Evolutionary conservation across 1,139 yeast genomes (phyloP).

Genomic region (Geotrichum citri-aurantii): DNA sequence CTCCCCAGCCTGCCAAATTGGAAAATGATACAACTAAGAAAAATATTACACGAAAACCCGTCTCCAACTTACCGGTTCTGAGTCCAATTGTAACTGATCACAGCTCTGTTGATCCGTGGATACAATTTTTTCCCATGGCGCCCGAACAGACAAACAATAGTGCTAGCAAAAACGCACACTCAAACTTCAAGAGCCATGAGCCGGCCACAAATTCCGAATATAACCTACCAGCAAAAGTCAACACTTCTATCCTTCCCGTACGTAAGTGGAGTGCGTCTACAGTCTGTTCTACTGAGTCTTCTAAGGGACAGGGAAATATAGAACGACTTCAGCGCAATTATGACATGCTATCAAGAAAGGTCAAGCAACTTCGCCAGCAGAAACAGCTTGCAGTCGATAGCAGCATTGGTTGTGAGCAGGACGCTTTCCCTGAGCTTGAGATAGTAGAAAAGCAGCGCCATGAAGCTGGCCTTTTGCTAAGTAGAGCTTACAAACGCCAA

Average conservation of each 20-base stretch:
- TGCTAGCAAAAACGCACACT: background rate
- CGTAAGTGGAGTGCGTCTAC: background rate
- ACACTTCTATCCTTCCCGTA: background rate
- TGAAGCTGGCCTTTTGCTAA: constrained; percentile 28
- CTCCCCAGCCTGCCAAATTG: background rate
- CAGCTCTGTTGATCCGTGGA: background rate
- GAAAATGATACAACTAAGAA: background rate
- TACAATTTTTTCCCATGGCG: background rate
- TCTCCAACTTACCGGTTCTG: background rate
- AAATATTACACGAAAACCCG: constrained; percentile 5
- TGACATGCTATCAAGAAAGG: background rate
- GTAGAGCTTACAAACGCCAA: constrained; percentile 26
- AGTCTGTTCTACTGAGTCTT: background rate
- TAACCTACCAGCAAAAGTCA: background rate
- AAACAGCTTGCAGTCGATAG: background rate
- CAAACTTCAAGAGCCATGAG: background rate
- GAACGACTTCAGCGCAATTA: background rate
- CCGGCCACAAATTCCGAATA: background rate
- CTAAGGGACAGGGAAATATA: background rate
- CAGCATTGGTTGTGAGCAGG: background rate
- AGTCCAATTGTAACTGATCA: background rate
- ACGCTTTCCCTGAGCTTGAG: constrained; percentile 20
- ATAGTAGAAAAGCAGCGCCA: constrained; percentile 26
- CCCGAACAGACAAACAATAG: background rate
- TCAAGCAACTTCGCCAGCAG: constrained; percentile 3